Evolutionary conservation across 2,329 filamentous ascomycete genomes (phyloP), one percentile per base, ranked within the genome.

Genomic region (Talaromyces albobiverticillius): DNA sequence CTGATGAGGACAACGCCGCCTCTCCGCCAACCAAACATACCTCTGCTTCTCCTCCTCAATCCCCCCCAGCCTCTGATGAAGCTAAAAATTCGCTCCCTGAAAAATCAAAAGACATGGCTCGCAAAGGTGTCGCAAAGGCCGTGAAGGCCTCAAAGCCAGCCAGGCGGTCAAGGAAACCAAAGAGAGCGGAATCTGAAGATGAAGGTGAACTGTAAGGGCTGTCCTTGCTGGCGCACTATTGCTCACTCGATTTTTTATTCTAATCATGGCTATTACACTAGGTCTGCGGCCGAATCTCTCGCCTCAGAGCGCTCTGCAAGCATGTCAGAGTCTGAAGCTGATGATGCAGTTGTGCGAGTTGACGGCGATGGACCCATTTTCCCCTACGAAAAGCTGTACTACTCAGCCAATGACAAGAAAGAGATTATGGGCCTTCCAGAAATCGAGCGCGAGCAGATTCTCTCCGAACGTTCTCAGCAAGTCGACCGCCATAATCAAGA

Each of bases 341-440:
- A 89, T 60, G 76, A 79, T 54, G 73, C 79, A 52, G 75, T 81
- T 49, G 64, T 65, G 25, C 67, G 63, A 23, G 73, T 73, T 52
- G 74, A 66, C 22, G 72, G 74, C 38, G 71, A 76, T 50, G 71
- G 73, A 4, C 86, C 65, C 77, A 87, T 70, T 64, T 85, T 95
- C 67, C 91, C 93, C 0, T 82, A 96, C 59, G 94, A 99, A 60
- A 92, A 93, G 62, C 86, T 94, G 65, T 94, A 90, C 70, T 82
- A 83, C 63, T 88, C 84, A 61, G 79, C 84, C 42, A 80, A 83
- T 36, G 89, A 94, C 67, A 92, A 89, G 71, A 81, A 81, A 7
- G 79, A 88, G 49, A 94, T 99, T 58, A 86, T 94, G 81, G 82
- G 80, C 54, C 85, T 96, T 82, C 87, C 91, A 26, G 92, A 97